Evolutionary conservation across 192 early-diverging fungal genomes (phyloP), one percentile per base, ranked within the genome.

Genomic region (Glomus cerebriforme): DNA sequence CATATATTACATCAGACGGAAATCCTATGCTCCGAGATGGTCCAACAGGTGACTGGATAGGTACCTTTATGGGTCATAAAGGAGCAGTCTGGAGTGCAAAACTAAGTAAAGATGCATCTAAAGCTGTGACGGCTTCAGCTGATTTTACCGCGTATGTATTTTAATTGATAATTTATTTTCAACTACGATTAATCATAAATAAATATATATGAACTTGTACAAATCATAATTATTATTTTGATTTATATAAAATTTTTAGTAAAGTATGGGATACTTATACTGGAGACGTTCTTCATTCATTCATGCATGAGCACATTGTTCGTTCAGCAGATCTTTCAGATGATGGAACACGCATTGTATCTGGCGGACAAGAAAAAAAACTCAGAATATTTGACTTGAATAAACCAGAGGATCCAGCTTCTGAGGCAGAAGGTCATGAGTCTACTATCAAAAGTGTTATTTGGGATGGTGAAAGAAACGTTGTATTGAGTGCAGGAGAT

Each of bases 11-110:
- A 19, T 37, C 75, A 92, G 95, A 96, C 81, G 90, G 92, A 35
- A 93, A 93, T 81, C 95, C 95, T 5, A 95, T 96, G 86, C 83
- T 97, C 80, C 88, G 95, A 75, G 90, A 94, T 78, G 95, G 95
- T 10, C 87, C 90, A 54, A 97, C 95, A 2, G 95, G 95, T 67
- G 95, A 97, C 83, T 97, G 95, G 95, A 93, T 97, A 73, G 95
- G 95, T 19, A 95, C 92, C 13, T 97, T 97, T 72, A 79, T 91
- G 79, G 95, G 94, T 60, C 95, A 97, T 82, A 97, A 97, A 85
- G 95, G 95, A 54, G 95, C 95, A 1, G 94, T 97, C 4, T 96
- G 96, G 96, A 92, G 90, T 73, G 92, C 96, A 34, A 88, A 91
- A 78, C 87, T 97, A 68, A 92, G 88, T 22, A 85, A 88, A 31